Percentiles rank a stretch among this genome's conserved stretches.
Conservation (phyloP, 2,329 filamentous ascomycete genomes). For the Alternaria burnsii region DNA sequence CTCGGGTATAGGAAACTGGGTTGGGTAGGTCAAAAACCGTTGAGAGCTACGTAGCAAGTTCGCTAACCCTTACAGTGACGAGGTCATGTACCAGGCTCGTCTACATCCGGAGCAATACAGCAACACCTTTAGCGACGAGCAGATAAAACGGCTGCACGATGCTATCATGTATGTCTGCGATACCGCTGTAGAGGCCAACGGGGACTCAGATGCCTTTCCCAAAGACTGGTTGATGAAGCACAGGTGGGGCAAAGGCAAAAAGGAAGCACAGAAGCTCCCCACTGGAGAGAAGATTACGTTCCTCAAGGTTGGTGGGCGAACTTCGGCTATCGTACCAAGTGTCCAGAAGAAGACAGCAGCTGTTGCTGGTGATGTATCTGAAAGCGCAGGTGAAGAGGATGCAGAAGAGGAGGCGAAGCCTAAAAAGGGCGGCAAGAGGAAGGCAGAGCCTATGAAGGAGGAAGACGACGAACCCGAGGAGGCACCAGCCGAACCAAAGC, state of each 20-base stretch:
- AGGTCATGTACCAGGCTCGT: slow-evolving; percentile 87
- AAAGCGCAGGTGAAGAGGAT: slow-evolving; percentile 36
- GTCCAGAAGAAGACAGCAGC: slow-evolving; percentile 83
- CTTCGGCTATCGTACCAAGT: slow-evolving; percentile 85
- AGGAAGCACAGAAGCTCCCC: slow-evolving; percentile 73
- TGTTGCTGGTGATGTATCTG: slow-evolving; percentile 63
- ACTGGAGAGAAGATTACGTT: slow-evolving; percentile 87
- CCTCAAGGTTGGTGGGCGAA: slow-evolving; percentile 88
- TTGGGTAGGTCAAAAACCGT: slow-evolving; percentile 64
- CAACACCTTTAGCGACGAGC: slow-evolving; percentile 76
- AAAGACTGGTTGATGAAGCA: slow-evolving; percentile 85
- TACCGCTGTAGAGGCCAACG: slow-evolving; percentile 78
- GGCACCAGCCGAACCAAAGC: slow-evolving; percentile 26
- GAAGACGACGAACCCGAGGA: slow-evolving; percentile 26
- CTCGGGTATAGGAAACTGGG: slow-evolving; percentile 96
- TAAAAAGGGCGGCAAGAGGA: slow-evolving; percentile 49
- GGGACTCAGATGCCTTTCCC: slow-evolving; percentile 85
- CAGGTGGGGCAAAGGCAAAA: slow-evolving; percentile 89
- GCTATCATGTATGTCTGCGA: slow-evolving; percentile 81
- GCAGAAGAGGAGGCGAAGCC: slow-evolving; percentile 34
- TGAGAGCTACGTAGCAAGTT: background rate
- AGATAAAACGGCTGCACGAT: slow-evolving; percentile 76
- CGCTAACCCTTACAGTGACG: slow-evolving; percentile 63
- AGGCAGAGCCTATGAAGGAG: slow-evolving; percentile 36
- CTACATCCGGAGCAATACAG: slow-evolving; percentile 94